Evolutionary conservation across 2,329 filamentous ascomycete genomes (phyloP), one percentile per base, ranked within the genome.

Genomic region (Fonsecaea nubica): DNA sequence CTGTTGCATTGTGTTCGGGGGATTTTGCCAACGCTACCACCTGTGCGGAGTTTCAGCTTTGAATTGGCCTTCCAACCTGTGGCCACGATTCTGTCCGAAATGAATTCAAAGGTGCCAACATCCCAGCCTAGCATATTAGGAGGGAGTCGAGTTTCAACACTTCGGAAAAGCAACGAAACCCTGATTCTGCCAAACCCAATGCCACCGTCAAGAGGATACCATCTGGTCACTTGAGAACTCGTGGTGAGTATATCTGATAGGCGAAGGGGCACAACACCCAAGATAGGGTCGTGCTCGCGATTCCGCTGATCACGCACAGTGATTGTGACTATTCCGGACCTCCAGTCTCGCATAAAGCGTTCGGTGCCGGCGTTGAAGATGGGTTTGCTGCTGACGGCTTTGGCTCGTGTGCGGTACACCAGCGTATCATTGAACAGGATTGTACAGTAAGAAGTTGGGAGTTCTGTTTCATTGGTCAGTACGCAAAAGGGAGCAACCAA

Each of bases 361-460:
- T 99, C 95, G 0, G 93, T 97, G 66, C 94, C 94, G 2, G 95
- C 93, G 73, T 98, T 97, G 85, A 97, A 98, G 70, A 98, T 97
- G 1, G 95, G 95, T 77, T 96, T 93, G 60, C 92, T 96, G 40
- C 91, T 96, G 7, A 96, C 91, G 3, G 93, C 93, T 82, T 99
- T 98, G 40, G 92, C 88, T 74, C 95, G 88, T n/a, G 94, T 98
- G 75, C 94, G 93, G 82, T 97, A 98, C 18, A 93, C 84, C 80
- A 85, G 72, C 4, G 59, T 56, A 53, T 71, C 70, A 54, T 74
- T 72, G 54, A 71, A 69, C 71, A 69, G 35, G 62, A 99, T 93
- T 1, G 93, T 97, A 80, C 93, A 97, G 80, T 99, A 99, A 45
- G 92, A 92, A 68, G 90, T 97, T 0, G 95, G 95, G 35, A 98